Evolutionary conservation across 164 flowering plant species (phyloP).

Genomic region (Stephania japonica): DNA sequence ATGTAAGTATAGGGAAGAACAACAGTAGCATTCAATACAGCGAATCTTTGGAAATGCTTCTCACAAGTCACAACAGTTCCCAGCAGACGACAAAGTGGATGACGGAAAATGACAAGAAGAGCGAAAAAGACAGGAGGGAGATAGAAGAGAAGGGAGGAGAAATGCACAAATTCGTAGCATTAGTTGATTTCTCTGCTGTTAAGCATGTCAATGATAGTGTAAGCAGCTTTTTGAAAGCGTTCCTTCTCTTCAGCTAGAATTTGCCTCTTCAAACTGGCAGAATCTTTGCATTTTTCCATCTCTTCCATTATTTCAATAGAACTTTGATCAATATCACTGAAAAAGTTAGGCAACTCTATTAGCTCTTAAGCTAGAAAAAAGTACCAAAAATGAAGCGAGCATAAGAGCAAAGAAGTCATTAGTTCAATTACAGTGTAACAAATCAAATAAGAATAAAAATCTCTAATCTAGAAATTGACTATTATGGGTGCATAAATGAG

Average conservation of each 20-base stretch:
- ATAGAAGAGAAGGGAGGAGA: no score
- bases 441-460: no score
- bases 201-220: conserved; percentile 62
- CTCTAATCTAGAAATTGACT: no score
- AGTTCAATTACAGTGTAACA: no score
- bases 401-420: neutral
- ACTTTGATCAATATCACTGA: conserved; percentile 29
- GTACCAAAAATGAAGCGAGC: neutral
- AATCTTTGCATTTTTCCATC: conserved; percentile 61
- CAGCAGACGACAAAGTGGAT: neutral
- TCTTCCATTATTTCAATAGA: conserved; percentile 63
- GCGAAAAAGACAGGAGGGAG: no score
- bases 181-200: conserved; percentile 22
- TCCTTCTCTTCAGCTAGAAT: conserved; percentile 72
- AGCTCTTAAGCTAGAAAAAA: neutral
- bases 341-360: neutral
- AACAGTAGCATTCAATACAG: neutral
- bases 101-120: neutral
- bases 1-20: neutral
- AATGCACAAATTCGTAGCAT: neutral
- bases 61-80: neutral
- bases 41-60: neutral
- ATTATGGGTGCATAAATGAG: no score
- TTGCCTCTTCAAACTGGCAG: conserved; percentile 53
- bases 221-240: no score